These are phyloP conservation scores for Phytophthora pistaciae DNA, from an alignment of 352 stramenopile species.

Conservation along the genomic window DNA sequence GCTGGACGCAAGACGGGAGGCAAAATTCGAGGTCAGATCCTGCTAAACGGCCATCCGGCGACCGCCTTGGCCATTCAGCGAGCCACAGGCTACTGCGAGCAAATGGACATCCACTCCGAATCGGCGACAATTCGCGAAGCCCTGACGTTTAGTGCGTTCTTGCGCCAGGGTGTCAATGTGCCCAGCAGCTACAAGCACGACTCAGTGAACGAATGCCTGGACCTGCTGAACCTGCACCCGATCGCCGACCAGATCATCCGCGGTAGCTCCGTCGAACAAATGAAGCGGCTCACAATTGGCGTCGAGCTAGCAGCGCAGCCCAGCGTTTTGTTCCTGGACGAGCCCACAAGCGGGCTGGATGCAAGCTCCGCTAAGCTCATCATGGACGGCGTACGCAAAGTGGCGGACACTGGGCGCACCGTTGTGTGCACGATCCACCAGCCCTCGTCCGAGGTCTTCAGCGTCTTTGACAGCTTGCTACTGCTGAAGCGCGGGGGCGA, in stretches of 20 bases:
- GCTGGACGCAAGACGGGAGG: constrained; percentile 28
- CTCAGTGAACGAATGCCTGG: constrained; percentile 30
- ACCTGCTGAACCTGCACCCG: constrained; percentile 30
- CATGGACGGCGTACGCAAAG: constrained; percentile 88
- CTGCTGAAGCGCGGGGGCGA: constrained; percentile 19
- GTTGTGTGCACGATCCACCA: too few relatives aligned
- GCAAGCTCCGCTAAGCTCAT: constrained; percentile 87
- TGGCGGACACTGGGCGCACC: constrained; percentile 62
- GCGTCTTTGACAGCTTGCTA: constrained; percentile 33
- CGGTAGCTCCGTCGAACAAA: constrained; percentile 34
- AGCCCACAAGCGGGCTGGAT: constrained; percentile 88
- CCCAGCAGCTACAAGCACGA: constrained; percentile 36
- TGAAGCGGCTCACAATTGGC: constrained; percentile 48
- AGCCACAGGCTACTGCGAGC: too few relatives aligned
- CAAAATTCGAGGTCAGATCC: constrained; percentile 16
- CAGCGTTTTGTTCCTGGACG: constrained; percentile 51
- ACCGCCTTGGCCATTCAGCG: too few relatives aligned
- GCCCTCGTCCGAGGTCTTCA: too few relatives aligned
- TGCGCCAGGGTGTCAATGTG: constrained; percentile 11
- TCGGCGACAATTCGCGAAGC: constrained; percentile 77
- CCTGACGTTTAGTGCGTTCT: too few relatives aligned
- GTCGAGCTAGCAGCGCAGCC: constrained; percentile 32
- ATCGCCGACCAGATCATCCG: constrained; percentile 50
- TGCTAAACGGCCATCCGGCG: constrained; percentile 2
- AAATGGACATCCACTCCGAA: too few relatives aligned